Evolutionary conservation across 108 stramenopile genomes (phyloP), one percentile per base, ranked within the genome.

Genomic region (Asterionellopsis glacialis): DNA sequence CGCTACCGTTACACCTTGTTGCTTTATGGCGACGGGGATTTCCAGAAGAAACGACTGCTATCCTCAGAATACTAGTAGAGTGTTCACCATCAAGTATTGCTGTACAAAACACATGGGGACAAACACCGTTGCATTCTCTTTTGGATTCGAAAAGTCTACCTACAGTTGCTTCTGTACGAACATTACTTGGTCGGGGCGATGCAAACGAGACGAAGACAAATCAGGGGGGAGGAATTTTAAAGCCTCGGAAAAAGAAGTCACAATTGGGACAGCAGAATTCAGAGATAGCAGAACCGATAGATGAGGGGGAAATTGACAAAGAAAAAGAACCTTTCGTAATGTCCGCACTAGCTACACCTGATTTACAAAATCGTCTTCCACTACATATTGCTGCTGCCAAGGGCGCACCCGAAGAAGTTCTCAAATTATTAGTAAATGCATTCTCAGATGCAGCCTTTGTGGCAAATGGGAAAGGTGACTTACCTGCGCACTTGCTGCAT

Each of bases 71-170:
- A 62, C n/a, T n/a, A 19, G 16, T 25, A 18, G 57, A 39, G 41
- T 26, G 12, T 52, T 24, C 39, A 33, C 51, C 25, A 21, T 63
- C 26, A 23, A 24, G 60, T 60, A 21, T 51, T 19, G 33, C 25
- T 55, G 44, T 42, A 16, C 14, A 25, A 19, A 72, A 75, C 44
- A 26, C 38, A 33, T 67, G 70, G 74, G 62, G 55, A 18, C 66
- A 75, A 47, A 75, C 74, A 19, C 70, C 74, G 2, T 22, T 75
- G 9, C 74, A 75, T 63, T 53, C 66, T 9, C 39, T 68, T 9
- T 68, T 75, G 50, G 74, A 67, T 26, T 54, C 59, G 24, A 45
- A 55, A 47, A 42, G 19, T 45, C 9, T 42, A 5, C 54, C 24
- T 27, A 22, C 38, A 22, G 18, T 33, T 11, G 56, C 23, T n/a